Percentiles rank a stretch among this genome's conserved stretches.
Evolutionary conservation across 768 basidiomycete genomes (phyloP).

Genomic region (Nevesoporus exiguus): DNA sequence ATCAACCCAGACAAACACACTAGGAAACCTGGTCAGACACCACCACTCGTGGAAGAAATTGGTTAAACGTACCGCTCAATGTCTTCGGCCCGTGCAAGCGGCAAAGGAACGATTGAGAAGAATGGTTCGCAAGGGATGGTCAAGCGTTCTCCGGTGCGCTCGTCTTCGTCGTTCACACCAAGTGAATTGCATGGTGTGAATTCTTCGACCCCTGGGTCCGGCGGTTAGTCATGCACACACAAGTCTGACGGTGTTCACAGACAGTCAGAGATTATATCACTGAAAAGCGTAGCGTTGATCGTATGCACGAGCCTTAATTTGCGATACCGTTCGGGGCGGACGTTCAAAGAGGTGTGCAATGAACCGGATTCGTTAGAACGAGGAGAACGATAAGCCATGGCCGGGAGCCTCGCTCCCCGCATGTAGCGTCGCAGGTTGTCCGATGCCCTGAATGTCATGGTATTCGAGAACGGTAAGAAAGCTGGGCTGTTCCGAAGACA

Average conservation of each 20-base stretch:
- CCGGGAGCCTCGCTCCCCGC: slow-evolving; percentile 44
- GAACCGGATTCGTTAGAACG: slow-evolving; percentile 30
- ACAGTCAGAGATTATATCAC: slow-evolving; percentile 38
- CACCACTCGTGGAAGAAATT: not conserved
- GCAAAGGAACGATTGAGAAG: slow-evolving; percentile 34
- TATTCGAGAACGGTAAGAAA: not conserved
- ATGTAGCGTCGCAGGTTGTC: slow-evolving; percentile 47
- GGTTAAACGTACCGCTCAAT: slow-evolving; percentile 39
- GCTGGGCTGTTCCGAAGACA: not conserved
- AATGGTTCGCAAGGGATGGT: slow-evolving; percentile 42
- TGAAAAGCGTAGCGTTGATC: slow-evolving; percentile 31
- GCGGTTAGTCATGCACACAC: slow-evolving; percentile 3
- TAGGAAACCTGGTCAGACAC: slow-evolving; percentile 19
- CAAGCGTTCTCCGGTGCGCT: slow-evolving; percentile 37
- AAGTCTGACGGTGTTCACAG: slow-evolving; percentile 13
- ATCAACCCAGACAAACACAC: slow-evolving; percentile 48
- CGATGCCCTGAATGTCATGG: slow-evolving; percentile 34
- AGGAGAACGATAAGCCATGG: slow-evolving; percentile 34
- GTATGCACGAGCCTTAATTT: slow-evolving; percentile 47
- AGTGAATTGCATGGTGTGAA: slow-evolving; percentile 36
- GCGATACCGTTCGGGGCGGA: slow-evolving; percentile 49
- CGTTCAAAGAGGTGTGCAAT: slow-evolving; percentile 25
- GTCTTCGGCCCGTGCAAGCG: slow-evolving; percentile 39
- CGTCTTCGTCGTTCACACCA: slow-evolving; percentile 38
- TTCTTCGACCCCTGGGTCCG: slow-evolving; percentile 37